phyloP scores from a whole-genome alignment of 257 asterid species.

The Thymus quinquecostatus region DNA sequence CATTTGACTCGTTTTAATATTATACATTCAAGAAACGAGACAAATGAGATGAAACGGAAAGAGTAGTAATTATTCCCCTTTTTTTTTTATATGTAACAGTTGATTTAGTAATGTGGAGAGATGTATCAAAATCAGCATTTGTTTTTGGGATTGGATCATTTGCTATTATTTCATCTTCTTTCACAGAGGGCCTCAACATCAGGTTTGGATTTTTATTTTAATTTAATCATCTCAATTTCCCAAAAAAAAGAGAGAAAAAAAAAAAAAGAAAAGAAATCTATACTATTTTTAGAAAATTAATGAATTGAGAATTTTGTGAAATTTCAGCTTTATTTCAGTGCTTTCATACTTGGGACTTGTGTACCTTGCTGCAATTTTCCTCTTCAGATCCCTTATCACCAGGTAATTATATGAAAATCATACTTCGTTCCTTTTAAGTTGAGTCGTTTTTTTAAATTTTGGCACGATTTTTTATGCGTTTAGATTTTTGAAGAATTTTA shows the following conservation, averaged over 20 bases:
- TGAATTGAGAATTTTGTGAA: neutral
- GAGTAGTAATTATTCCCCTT: neutral
- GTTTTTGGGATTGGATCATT: slow-evolving; percentile 87
- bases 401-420: slow-evolving; percentile 47
- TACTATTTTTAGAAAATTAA: neutral
- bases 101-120: slow-evolving; percentile 90
- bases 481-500: no score
- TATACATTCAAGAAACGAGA: no score
- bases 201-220: slow-evolving; percentile 45
- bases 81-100: slow-evolving; percentile 41
- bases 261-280: neutral
- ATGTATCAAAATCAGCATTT: slow-evolving; percentile 80
- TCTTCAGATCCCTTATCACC: slow-evolving; percentile 68
- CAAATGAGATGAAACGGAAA: no score
- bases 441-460: no score
- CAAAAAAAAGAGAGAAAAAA: neutral
- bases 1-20: no score
- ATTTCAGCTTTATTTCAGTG: slow-evolving; percentile 82
- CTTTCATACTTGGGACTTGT: slow-evolving; percentile 74
- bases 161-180: slow-evolving; percentile 75
- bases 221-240: neutral
- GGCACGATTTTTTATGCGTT: no score
- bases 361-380: slow-evolving; percentile 84
- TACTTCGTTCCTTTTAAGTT: no score
- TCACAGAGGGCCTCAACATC: slow-evolving; percentile 72